Conservation (phyloP, 768 basidiomycete species). For the Dendrothele bispora region DNA sequence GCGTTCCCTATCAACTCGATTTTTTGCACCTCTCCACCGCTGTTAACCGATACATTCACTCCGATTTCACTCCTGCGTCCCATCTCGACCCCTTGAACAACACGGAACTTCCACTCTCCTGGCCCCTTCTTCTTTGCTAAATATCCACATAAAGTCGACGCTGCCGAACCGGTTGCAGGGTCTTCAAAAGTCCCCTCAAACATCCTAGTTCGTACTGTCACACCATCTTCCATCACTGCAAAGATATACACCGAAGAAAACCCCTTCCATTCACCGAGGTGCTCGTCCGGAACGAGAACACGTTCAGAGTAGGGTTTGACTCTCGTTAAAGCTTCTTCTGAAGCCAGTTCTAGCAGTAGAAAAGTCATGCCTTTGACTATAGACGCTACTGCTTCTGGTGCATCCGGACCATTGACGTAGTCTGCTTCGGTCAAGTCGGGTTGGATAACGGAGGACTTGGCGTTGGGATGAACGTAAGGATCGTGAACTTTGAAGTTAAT, state of each 20-base stretch:
- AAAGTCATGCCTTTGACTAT: conserved; percentile 51
- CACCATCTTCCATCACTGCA: conserved; percentile 29
- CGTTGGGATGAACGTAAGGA: conserved; percentile 19
- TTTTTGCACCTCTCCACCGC: conserved; percentile 23
- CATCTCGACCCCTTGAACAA: conserved; percentile 48
- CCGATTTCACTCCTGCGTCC: conserved; percentile 42
- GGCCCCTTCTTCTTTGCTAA: conserved; percentile 34
- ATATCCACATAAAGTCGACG: conserved; percentile 42
- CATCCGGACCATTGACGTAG: conserved; percentile 35
- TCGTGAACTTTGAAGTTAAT: conserved; percentile 41
- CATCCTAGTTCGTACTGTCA: conserved; percentile 38
- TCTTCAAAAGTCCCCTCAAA: conserved; percentile 41
- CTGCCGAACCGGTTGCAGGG: conserved; percentile 47
- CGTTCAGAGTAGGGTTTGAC: conserved; percentile 21
- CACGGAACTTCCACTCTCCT: conserved; percentile 34
- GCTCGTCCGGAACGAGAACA: conserved; percentile 21
- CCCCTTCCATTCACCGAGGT: conserved; percentile 39
- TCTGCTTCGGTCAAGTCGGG: conserved; percentile 26
- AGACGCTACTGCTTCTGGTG: conserved; percentile 36
- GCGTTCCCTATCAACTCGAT: conserved; percentile 40
- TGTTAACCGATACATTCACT: conserved; percentile 34
- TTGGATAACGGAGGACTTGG: conserved; percentile 29
- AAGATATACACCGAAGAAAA: conserved; percentile 39
- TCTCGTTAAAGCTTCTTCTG: conserved; percentile 35
- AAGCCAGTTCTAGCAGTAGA: conserved; percentile 35